These are phyloP conservation scores for Cladosporium cucumerinum DNA, from an alignment of 2,329 filamentous ascomycete genomes.

Conservation along the genomic window DNA sequence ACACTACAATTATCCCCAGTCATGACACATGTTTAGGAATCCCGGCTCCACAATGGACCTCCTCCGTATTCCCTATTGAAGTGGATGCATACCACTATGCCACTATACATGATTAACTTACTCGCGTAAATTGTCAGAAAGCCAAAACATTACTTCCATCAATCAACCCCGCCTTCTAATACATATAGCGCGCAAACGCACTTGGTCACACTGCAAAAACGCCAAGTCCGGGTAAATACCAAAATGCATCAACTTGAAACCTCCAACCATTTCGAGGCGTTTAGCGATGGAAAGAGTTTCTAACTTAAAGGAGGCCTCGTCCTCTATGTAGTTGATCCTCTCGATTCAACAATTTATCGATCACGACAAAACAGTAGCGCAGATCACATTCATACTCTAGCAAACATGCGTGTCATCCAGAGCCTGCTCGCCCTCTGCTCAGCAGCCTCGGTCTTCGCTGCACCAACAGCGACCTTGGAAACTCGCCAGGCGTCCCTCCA, in stretches of 20 bases:
- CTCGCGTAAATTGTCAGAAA: not conserved
- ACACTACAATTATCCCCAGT: not conserved
- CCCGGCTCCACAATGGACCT: not conserved
- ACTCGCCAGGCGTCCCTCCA: not conserved
- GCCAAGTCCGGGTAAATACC: slow-evolving; percentile 11
- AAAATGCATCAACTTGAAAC: slow-evolving; percentile 2
- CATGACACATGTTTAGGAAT: not conserved
- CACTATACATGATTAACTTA: not conserved
- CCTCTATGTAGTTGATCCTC: not conserved
- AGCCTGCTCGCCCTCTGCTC: slow-evolving; percentile 6
- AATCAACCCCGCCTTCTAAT: not conserved
- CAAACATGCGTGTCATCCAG: slow-evolving; percentile 13
- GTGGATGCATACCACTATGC: not conserved
- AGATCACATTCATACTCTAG: not conserved
- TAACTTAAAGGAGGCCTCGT: not conserved
- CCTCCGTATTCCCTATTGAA: not conserved
- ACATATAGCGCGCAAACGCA: not conserved
- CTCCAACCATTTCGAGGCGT: not conserved
- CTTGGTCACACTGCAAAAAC: not conserved
- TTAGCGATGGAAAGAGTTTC: not conserved
- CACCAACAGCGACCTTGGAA: not conserved
- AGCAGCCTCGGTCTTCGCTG: slow-evolving; percentile 7
- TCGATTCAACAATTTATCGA: not conserved
- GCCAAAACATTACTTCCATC: not conserved
- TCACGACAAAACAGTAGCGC: not conserved